Conservation (phyloP, 345 rosid species). For the Corchorus capsularis region DNA sequence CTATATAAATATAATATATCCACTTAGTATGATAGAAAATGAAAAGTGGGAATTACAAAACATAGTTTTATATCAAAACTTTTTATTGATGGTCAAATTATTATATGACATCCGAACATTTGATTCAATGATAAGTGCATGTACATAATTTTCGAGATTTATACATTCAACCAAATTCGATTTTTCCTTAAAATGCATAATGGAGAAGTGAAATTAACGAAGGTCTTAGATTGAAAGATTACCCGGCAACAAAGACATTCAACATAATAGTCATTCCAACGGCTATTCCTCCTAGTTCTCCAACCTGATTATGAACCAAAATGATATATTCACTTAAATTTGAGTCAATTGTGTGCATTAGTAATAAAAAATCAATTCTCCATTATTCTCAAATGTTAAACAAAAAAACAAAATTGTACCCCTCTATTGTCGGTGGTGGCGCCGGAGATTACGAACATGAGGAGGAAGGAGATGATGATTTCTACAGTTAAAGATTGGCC, state of each 20-base stretch:
- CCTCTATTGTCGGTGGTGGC: slow-evolving; percentile 49
- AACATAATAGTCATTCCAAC: slow-evolving; percentile 58
- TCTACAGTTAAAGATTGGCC: slow-evolving; percentile 47
- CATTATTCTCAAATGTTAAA: neutral
- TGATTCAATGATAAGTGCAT: no score
- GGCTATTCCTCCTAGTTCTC: slow-evolving; percentile 50
- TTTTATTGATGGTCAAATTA: no score
- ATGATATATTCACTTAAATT: neutral
- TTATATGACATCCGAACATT: no score
- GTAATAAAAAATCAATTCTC: no score
- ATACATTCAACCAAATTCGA: no score
- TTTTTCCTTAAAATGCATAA: no score
- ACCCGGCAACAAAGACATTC: slow-evolving; percentile 61
- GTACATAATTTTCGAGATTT: no score
- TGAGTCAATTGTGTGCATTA: neutral
- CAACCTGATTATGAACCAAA: slow-evolving; percentile 26
- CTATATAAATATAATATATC: no score
- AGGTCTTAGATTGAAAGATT: neutral
- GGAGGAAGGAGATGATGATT: slow-evolving; percentile 51
- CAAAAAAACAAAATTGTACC: slow-evolving; percentile 6
- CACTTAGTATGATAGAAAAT: no score
- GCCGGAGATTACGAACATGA: slow-evolving; percentile 57
- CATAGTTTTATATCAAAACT: no score
- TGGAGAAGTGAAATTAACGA: neutral
- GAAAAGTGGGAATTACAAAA: no score